A percentile compares a stretch with the other conserved stretches of the same genome.
Conservation (phyloP, 2,329 filamentous ascomycete genomes). For the Alternaria viburni region DNA sequence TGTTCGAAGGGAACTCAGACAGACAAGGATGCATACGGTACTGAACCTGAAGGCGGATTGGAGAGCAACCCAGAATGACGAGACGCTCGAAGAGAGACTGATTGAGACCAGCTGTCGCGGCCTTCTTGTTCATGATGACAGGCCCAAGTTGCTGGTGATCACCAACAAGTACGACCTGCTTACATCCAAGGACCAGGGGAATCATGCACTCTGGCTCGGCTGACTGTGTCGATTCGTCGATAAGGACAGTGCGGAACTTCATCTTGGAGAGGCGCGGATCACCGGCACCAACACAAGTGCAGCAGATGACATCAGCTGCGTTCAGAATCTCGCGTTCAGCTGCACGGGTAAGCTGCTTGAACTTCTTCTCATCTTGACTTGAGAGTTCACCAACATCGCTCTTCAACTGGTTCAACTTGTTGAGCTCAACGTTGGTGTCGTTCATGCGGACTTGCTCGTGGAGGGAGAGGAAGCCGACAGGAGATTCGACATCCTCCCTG, state of each 20-base stretch:
- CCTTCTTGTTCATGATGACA: slow-evolving; percentile 99
- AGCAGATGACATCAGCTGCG: slow-evolving; percentile 98
- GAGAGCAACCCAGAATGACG: slow-evolving; percentile 86
- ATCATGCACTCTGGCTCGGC: slow-evolving; percentile 99
- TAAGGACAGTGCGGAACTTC: slow-evolving; percentile 97
- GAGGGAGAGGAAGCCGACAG: slow-evolving; percentile 90
- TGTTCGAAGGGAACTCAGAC: slow-evolving; percentile 97
- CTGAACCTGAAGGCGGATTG: slow-evolving; percentile 93
- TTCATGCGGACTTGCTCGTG: slow-evolving; percentile 98
- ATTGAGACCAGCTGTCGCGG: slow-evolving; percentile 94
- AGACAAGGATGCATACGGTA: slow-evolving; percentile 99
- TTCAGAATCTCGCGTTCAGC: slow-evolving; percentile 94
- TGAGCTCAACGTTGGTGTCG: slow-evolving; percentile 91
- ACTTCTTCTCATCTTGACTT: slow-evolving; percentile 97
- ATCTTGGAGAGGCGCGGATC: slow-evolving; percentile 95
- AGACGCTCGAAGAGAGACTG: slow-evolving; percentile 98
- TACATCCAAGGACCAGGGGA: slow-evolving; percentile 93
- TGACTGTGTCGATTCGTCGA: slow-evolving; percentile 97
- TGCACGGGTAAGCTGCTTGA: slow-evolving; percentile 91
- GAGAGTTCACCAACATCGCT: slow-evolving; percentile 88
- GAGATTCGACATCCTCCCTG: slow-evolving; percentile 97
- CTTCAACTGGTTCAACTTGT: slow-evolving; percentile 93
- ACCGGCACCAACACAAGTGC: slow-evolving; percentile 95
- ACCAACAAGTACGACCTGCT: slow-evolving; percentile 97
- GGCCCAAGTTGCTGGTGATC: slow-evolving; percentile 98